Evolutionary conservation across 2,329 filamentous ascomycete genomes (phyloP).

Genomic region (Mycosphaerella sp.): DNA sequence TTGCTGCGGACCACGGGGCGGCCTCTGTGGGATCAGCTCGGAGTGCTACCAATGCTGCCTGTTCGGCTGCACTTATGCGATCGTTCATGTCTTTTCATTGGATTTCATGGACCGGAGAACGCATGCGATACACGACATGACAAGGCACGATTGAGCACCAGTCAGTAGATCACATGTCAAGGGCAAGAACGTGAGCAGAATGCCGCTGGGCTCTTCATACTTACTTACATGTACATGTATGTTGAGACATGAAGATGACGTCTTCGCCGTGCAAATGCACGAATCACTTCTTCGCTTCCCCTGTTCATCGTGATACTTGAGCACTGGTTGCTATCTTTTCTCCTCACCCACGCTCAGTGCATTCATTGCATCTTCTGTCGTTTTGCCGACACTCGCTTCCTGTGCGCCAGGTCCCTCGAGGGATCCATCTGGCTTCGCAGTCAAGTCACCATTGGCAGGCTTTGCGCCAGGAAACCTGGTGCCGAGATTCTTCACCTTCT

Average conservation of each 20-base stretch:
- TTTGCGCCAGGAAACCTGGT: conserved; percentile 53
- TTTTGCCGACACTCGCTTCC: conserved; percentile 39
- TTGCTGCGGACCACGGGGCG: conserved; percentile 9
- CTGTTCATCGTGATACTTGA: not conserved
- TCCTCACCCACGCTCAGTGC: conserved; percentile 28
- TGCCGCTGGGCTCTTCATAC: not conserved
- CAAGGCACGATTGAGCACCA: not conserved
- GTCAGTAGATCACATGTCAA: not conserved
- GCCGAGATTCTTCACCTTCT: conserved; percentile 68
- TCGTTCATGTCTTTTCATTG: too few species aligned
- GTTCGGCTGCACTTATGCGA: not conserved
- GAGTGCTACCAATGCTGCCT: not conserved
- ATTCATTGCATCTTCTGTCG: conserved; percentile 37
- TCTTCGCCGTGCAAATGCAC: not conserved
- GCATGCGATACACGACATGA: not conserved
- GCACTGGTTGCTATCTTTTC: conserved; percentile 19
- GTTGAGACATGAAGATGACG: not conserved
- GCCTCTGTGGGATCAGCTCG: not conserved
- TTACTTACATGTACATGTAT: too few species aligned
- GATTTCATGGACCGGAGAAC: too few species aligned
- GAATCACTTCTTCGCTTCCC: not conserved
- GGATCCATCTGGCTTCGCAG: conserved; percentile 43
- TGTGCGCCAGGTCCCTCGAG: conserved; percentile 41
- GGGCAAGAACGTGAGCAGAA: not conserved
- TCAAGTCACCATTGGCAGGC: conserved; percentile 30